Base-by-base conservation (phyloP, 2,329 filamentous ascomycete species). In the Fusarium dlaminii region DNA sequence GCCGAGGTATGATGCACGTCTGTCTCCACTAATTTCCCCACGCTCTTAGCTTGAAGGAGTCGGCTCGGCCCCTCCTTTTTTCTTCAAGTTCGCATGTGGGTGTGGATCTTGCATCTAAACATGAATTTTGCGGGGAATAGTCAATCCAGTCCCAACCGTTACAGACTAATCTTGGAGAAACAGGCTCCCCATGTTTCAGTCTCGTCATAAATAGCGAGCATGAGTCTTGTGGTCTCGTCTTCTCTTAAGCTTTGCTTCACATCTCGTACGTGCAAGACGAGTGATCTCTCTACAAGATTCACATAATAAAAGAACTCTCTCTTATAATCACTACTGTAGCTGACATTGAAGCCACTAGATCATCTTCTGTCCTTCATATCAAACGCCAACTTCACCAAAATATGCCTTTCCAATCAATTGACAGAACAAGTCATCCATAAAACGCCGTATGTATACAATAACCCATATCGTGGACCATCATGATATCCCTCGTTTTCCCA, bases 1-100 rank as follows among this genome's bases (percentile, higher is more conserved):
- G 75, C 75, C 75, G 75, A 77, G 75, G 75, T 68, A 66, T 65
- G 60, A 63, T 65, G 40, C 20, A 61, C 49, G 20, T 9, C 13
- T 8, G 66, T 36, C 36, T 48, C 66, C 59, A 64, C 58, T 62
- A 29, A 51, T 46, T 54, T 43, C 59, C 62, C 42, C 62, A 68
- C 66, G 61, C 72, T 71, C 51, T 39, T 39, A 37, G 30, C 51
- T 34, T 18, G 6, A 18, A 52, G 30, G 48, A 52, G 30, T 54
- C 73, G 63, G 63, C 71, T 72, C 67, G 63, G 70, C 49, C 68
- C 66, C 68, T 73, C 65, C 45, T 60, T 67, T 67, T 18, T 32
- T 14, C 68, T 76, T 74, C 73, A 72, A 43, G 40, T 29, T 48
- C 45, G 27, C 74, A 75, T 76, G 74, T 63, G 46, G 45, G 36